These are phyloP conservation scores for Prunus campanulata DNA, from an alignment of 306 rosid genomes.

Conservation along the genomic window DNA sequence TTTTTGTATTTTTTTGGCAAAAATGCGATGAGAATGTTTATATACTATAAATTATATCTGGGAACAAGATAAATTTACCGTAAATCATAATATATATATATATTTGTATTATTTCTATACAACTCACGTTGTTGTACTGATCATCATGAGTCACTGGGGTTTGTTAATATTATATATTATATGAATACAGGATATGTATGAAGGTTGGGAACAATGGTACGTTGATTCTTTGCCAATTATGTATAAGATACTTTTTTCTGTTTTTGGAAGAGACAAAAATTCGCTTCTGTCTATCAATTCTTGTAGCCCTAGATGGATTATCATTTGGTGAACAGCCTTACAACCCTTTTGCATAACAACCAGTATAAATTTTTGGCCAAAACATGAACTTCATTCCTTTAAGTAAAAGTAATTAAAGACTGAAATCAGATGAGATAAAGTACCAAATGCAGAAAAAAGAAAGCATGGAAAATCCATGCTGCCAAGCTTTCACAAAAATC, in stretches of 20 bases:
- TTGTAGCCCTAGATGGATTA: background rate
- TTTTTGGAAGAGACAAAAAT: constrained; percentile 7
- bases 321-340: background rate
- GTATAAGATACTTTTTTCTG: constrained; percentile 6
- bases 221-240: background rate
- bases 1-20: too few relatives aligned
- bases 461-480: constrained; percentile 5
- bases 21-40: too few relatives aligned
- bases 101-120: too few relatives aligned
- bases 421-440: constrained; percentile 20
- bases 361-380: background rate
- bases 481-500: background rate
- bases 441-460: constrained; percentile 17
- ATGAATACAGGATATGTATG: background rate
- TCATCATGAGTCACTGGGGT: background rate
- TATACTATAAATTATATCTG: too few relatives aligned
- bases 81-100: too few relatives aligned
- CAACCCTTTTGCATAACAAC: background rate
- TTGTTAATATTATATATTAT: background rate
- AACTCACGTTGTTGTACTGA: too few relatives aligned
- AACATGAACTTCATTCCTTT: background rate
- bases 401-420: constrained; percentile 5
- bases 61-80: too few relatives aligned
- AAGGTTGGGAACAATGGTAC: constrained; percentile 12
- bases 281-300: background rate